A percentile compares a stretch with the other conserved stretches of the same genome.
These are phyloP conservation scores for Lactifluus hygrophoroides DNA, from an alignment of 768 basidiomycete genomes.

Conservation along the genomic window DNA sequence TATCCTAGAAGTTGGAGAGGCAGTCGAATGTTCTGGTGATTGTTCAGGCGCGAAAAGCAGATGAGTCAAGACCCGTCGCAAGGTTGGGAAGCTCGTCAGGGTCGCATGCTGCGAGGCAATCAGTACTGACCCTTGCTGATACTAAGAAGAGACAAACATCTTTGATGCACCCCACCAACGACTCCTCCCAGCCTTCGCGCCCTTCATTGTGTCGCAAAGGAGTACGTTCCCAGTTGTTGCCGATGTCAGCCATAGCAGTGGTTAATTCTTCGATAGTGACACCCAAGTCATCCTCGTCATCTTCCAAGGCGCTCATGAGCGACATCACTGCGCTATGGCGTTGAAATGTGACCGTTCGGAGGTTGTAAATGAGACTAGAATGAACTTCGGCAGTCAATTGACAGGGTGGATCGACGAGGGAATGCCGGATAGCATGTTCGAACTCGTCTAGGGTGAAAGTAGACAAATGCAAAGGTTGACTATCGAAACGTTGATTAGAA, in stretches of 20 bases:
- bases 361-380: slow-evolving; percentile 78
- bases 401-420: slow-evolving; percentile 58
- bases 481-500: not conserved
- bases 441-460: slow-evolving; percentile 90
- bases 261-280: slow-evolving; percentile 55
- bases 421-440: slow-evolving; percentile 79
- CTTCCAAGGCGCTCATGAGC: slow-evolving; percentile 37
- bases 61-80: slow-evolving; percentile 62
- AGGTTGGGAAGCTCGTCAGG: slow-evolving; percentile 56
- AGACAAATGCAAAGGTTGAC: slow-evolving; percentile 82
- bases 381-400: slow-evolving; percentile 81
- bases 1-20: slow-evolving; percentile 37
- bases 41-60: slow-evolving; percentile 63
- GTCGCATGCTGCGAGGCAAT: slow-evolving; percentile 55
- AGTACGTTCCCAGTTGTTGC: slow-evolving; percentile 82
- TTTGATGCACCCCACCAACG: slow-evolving; percentile 79
- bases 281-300: slow-evolving; percentile 41
- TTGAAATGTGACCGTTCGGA: slow-evolving; percentile 72
- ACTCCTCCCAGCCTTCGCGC: slow-evolving; percentile 87
- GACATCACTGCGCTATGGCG: slow-evolving; percentile 71
- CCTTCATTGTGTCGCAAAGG: slow-evolving; percentile 64
- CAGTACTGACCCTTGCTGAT: not conserved
- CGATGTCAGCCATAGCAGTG: slow-evolving; percentile 65
- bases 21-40: slow-evolving; percentile 33
- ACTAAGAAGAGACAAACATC: slow-evolving; percentile 52